phyloP scores from a whole-genome alignment of 2,329 filamentous ascomycete genomes.

The Fusarium zealandicum region DNA sequence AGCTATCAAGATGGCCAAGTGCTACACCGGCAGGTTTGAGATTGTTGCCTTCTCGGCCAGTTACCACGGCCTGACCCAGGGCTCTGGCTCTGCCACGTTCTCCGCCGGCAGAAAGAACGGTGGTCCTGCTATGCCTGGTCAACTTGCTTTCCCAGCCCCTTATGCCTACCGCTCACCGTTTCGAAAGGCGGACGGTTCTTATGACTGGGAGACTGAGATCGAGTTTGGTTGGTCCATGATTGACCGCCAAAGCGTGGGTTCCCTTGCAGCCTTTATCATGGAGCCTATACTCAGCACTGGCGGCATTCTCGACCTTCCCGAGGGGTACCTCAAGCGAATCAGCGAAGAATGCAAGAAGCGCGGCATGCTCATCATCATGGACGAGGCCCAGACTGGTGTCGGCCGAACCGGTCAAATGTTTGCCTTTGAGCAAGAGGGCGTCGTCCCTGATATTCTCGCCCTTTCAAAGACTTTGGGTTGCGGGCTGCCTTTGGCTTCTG shows the following conservation, averaged over 20 bases:
- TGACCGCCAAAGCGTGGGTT: constrained; percentile 64
- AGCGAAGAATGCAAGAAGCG: constrained; percentile 57
- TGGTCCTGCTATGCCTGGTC: constrained; percentile 60
- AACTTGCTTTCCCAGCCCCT: constrained; percentile 64
- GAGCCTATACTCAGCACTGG: constrained; percentile 65
- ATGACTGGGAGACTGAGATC: constrained; percentile 72
- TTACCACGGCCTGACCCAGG: constrained; percentile 67
- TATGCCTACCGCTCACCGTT: constrained; percentile 69
- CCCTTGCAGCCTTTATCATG: constrained; percentile 69
- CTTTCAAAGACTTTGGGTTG: constrained; percentile 61
- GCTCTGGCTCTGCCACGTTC: constrained; percentile 60
- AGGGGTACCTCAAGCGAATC: constrained; percentile 26
- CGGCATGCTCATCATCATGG: constrained; percentile 64
- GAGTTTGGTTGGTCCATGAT: constrained; percentile 69
- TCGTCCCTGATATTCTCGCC: constrained; percentile 33
- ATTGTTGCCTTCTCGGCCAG: constrained; percentile 65
- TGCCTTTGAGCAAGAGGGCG: constrained; percentile 56
- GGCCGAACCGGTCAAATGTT: constrained; percentile 65
- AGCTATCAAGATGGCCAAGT: constrained; percentile 69
- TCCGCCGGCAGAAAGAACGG: constrained; percentile 57
- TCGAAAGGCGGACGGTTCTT: constrained; percentile 62
- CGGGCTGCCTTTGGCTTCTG: constrained; percentile 58
- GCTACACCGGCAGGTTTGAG: constrained; percentile 69
- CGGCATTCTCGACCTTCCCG: constrained; percentile 45
- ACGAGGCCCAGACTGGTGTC: constrained; percentile 67